These are phyloP conservation scores for Mortierella claussenii DNA, from an alignment of 192 early-diverging fungal species.

Conservation along the genomic window DNA sequence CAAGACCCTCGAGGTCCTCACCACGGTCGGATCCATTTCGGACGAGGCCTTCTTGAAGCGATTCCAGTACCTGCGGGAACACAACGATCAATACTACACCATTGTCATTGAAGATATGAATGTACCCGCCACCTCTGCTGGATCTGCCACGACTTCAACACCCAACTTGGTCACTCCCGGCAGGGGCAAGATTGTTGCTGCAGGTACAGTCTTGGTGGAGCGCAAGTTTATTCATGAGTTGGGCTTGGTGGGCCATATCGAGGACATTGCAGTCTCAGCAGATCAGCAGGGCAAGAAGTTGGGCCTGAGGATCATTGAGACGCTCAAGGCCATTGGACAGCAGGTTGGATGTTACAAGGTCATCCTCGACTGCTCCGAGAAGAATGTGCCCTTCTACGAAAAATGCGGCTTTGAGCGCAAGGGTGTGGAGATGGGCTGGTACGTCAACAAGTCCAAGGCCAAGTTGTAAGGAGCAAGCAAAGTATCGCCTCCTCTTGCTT, in stretches of 20 bases:
- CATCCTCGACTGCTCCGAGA: slow-evolving; percentile 69
- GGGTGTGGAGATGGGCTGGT: slow-evolving; percentile 76
- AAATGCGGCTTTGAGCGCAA: slow-evolving; percentile 88
- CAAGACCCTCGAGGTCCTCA: slow-evolving; percentile 72
- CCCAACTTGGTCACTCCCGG: slow-evolving; percentile 65
- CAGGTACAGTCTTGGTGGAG: slow-evolving; percentile 85
- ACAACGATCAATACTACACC: slow-evolving; percentile 83
- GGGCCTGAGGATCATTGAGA: slow-evolving; percentile 79
- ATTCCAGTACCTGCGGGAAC: slow-evolving; percentile 78
- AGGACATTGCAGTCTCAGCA: slow-evolving; percentile 73
- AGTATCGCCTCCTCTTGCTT: slow-evolving; percentile 1
- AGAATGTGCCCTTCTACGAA: slow-evolving; percentile 89
- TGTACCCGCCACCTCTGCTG: slow-evolving; percentile 15
- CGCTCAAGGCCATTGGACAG: slow-evolving; percentile 84
- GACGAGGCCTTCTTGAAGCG: slow-evolving; percentile 76
- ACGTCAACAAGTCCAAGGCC: slow-evolving; percentile 51
- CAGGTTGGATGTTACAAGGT: slow-evolving; percentile 86
- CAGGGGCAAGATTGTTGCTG: slow-evolving; percentile 71
- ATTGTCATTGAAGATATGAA: slow-evolving; percentile 75
- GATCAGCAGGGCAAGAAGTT: slow-evolving; percentile 71
- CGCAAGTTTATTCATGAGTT: slow-evolving; percentile 86
- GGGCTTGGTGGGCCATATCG: slow-evolving; percentile 86
- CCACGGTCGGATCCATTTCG: slow-evolving; percentile 78
- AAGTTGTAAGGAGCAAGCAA: too few relatives aligned
- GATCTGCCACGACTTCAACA: slow-evolving; percentile 20